A percentile compares a stretch with the other conserved stretches of the same genome.
Conservation (phyloP, 192 early-diverging fungal species). For the Coemansia sp. region DNA sequence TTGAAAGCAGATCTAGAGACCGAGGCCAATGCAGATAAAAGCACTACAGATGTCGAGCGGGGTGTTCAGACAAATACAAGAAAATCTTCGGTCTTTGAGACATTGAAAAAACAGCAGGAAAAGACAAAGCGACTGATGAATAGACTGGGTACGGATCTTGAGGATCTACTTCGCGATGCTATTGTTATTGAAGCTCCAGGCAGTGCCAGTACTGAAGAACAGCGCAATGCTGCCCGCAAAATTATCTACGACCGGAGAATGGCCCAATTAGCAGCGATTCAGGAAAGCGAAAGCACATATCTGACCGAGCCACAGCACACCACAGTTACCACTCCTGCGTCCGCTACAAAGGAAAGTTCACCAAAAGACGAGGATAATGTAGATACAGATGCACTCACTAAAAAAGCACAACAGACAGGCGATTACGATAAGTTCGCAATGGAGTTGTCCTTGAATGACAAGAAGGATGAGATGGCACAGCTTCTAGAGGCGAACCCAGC, state of each 20-base stretch:
- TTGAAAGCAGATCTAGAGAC: conserved; percentile 27
- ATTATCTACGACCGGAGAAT: conserved; percentile 51
- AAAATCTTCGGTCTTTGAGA: conserved; percentile 9
- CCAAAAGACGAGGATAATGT: not conserved
- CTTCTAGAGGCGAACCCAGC: conserved; percentile 16
- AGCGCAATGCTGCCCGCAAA: conserved; percentile 30
- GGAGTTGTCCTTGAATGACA: conserved; percentile 8
- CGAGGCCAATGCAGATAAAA: conserved; percentile 2
- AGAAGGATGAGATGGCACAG: conserved; percentile 3
- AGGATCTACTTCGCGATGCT: conserved; percentile 44
- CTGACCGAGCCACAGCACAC: conserved; percentile 19
- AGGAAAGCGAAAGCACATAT: conserved; percentile 37
- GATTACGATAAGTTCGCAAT: conserved; percentile 22
- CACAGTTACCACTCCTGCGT: not conserved
- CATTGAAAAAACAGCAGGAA: conserved; percentile 26
- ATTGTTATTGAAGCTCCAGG: conserved; percentile 51
- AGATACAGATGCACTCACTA: not conserved
- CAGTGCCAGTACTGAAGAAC: conserved; percentile 37
- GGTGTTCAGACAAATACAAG: conserved; percentile 11
- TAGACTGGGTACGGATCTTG: conserved; percentile 36
- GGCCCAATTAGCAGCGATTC: conserved; percentile 41
- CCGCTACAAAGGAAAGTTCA: not conserved
- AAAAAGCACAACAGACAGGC: not conserved
- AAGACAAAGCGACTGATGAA: conserved; percentile 34
- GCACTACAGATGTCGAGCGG: not conserved